These are phyloP conservation scores for Metschnikowia picachoensis DNA, from an alignment of 805 yeast genomes.

Conservation along the genomic window DNA sequence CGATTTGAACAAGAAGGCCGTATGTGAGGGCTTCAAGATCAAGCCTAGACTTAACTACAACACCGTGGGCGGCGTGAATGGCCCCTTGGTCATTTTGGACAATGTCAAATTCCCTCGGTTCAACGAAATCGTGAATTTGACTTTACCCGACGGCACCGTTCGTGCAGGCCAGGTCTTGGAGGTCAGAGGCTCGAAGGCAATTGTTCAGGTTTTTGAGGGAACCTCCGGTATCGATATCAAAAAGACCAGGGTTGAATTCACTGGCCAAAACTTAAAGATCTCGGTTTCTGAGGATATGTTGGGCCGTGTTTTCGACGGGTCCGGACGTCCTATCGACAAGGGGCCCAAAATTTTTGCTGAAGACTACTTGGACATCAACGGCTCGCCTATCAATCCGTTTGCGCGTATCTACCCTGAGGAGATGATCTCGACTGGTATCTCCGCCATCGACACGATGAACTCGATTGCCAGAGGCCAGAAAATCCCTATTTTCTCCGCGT, in stretches of 20 bases:
- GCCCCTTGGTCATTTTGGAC: slow-evolving; percentile 81
- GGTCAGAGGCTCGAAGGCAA: slow-evolving; percentile 94
- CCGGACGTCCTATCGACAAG: slow-evolving; percentile 96
- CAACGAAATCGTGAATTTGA: slow-evolving; percentile 94
- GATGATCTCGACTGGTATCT: slow-evolving; percentile 98
- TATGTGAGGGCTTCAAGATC: slow-evolving; percentile 83
- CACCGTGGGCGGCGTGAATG: slow-evolving; percentile 97
- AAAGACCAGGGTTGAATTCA: slow-evolving; percentile 95
- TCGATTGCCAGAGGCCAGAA: slow-evolving; percentile 99
- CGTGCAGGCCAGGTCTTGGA: slow-evolving; percentile 99
- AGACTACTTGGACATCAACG: slow-evolving; percentile 96
- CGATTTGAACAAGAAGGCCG: slow-evolving; percentile 89
- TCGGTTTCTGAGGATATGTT: slow-evolving; percentile 96
- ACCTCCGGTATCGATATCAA: slow-evolving; percentile 98
- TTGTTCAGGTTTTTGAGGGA: slow-evolving; percentile 99
- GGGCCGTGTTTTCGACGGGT: slow-evolving; percentile 98
- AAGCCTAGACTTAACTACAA: slow-evolving; percentile 90
- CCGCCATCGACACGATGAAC: slow-evolving; percentile 98
- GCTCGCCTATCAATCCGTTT: slow-evolving; percentile 97
- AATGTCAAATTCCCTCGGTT: slow-evolving; percentile 58
- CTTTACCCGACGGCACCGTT: slow-evolving; percentile 89
- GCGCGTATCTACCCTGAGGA: slow-evolving; percentile 99
- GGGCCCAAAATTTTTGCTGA: slow-evolving; percentile 99
- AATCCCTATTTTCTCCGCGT: slow-evolving; percentile 97
- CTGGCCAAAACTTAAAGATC: slow-evolving; percentile 89